Evolutionary conservation across 2,329 filamentous ascomycete species (phyloP).

Genomic region (Mariannaea sp.): DNA sequence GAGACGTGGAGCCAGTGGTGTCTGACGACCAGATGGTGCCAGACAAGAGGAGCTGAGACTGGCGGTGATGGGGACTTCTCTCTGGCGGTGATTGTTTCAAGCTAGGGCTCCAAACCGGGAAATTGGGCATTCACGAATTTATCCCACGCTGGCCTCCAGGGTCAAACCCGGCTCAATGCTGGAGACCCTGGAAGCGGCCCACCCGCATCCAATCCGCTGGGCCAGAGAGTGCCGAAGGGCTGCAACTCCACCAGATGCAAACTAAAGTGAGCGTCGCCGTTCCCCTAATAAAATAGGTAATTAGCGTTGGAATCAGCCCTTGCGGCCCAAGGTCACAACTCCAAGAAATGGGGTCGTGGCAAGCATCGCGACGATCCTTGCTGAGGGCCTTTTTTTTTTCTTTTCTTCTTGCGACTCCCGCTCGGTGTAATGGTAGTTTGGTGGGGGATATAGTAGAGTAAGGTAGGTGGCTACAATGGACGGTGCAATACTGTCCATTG

Average conservation of each 20-base stretch:
- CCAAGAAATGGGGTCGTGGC: constrained; percentile 1
- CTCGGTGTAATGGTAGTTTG: constrained; percentile 29
- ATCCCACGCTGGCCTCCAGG: constrained; percentile 22
- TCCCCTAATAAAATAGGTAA: constrained; percentile 16
- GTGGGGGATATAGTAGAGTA: constrained; percentile 17
- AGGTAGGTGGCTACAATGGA: constrained; percentile 5
- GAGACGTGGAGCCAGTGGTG: constrained; percentile 32
- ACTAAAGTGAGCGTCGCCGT: constrained; percentile 26
- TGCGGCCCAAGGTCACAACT: constrained; percentile 5
- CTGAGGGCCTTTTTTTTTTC: not conserved
- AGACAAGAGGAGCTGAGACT: constrained; percentile 35
- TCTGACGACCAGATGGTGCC: constrained; percentile 30
- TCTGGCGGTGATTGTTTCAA: constrained; percentile 31
- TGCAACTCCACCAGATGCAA: constrained; percentile 38
- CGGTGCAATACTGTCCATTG: constrained; percentile 11
- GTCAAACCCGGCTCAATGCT: constrained; percentile 33
- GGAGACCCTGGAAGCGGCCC: constrained; percentile 28
- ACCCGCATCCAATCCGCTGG: constrained; percentile 38
- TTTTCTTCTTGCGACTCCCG: constrained; percentile 13
- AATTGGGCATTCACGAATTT: constrained; percentile 30
- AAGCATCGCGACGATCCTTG: not conserved
- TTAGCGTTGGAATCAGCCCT: constrained; percentile 3
- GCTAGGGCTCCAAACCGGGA: constrained; percentile 25
- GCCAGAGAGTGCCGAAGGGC: constrained; percentile 41
- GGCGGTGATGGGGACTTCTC: constrained; percentile 31